phyloP scores from a whole-genome alignment of 495 filamentous ascomycete species.

The Aspergillus incahuasiensis region DNA sequence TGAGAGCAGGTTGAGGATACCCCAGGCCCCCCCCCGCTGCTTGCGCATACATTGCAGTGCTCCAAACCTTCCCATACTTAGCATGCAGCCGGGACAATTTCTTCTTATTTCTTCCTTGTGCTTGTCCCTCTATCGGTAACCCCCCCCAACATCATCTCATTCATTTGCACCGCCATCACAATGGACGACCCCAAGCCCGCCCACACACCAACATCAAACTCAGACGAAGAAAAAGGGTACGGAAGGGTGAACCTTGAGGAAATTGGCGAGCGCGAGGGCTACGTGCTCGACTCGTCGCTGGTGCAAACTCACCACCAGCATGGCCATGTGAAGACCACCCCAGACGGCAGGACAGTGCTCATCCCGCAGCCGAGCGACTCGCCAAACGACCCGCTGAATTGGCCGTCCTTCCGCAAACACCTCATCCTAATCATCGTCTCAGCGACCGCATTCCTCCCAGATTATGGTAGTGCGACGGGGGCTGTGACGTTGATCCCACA shows the following conservation, averaged over 20 bases:
- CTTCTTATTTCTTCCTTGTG: too few relatives aligned
- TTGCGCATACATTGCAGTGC: too few relatives aligned
- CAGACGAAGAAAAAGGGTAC: neutral
- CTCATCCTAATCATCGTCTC: constrained; percentile 50
- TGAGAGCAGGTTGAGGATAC: too few relatives aligned
- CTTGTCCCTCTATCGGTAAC: too few relatives aligned
- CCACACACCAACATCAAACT: neutral
- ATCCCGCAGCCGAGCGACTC: constrained; percentile 57
- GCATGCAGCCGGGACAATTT: neutral
- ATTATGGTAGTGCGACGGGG: constrained; percentile 53
- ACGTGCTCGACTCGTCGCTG: constrained; percentile 19
- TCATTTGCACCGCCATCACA: neutral
- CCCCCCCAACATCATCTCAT: too few relatives aligned
- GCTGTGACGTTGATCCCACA: constrained; percentile 53
- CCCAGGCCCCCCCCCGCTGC: too few relatives aligned
- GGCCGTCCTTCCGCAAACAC: constrained; percentile 49
- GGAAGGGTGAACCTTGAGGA: constrained; percentile 15
- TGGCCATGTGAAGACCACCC: constrained; percentile 18
- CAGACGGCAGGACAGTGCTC: constrained; percentile 40
- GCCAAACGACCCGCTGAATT: constrained; percentile 57
- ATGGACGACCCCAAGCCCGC: neutral
- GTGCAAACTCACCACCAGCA: constrained; percentile 14
- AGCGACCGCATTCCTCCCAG: constrained; percentile 50
- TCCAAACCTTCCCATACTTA: too few relatives aligned
- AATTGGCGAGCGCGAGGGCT: constrained; percentile 23